A percentile compares a stretch with the other conserved stretches of the same genome.
Conservation (phyloP, 192 early-diverging fungal species). For the Linnemannia zychae region DNA sequence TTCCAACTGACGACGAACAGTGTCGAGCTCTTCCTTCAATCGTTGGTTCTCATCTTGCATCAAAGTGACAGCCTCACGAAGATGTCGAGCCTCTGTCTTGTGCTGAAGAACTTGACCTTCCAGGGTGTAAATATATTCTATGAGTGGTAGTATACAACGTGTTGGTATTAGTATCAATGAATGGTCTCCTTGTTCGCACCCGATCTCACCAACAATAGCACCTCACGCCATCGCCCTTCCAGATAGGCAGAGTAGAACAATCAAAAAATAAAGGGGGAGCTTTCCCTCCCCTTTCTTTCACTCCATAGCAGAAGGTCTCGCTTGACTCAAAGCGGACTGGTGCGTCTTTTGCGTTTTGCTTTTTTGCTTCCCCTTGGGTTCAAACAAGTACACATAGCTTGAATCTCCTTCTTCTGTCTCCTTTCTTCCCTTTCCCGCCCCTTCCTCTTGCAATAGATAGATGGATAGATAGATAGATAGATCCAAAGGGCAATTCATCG, state of each 20-base stretch:
- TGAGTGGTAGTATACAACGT: background rate
- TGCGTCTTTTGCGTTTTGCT: background rate
- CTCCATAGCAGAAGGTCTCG: background rate
- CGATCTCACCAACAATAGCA: background rate
- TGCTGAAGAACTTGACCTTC: conserved; percentile 53
- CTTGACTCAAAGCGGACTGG: background rate
- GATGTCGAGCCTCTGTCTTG: conserved; percentile 51
- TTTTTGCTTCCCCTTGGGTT: background rate
- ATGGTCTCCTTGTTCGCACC: background rate
- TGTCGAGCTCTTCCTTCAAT: conserved; percentile 41
- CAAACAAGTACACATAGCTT: background rate
- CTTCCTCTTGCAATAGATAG: background rate
- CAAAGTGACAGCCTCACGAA: conserved; percentile 54
- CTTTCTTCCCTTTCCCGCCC: background rate
- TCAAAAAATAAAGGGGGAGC: background rate
- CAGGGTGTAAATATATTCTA: conserved; percentile 54
- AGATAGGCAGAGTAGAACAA: background rate
- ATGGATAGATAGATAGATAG: background rate
- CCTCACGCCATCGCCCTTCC: background rate
- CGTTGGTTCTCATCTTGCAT: conserved; percentile 48
- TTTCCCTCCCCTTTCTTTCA: background rate
- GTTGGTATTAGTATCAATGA: background rate
- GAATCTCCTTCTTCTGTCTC: background rate
- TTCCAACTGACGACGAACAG: conserved; percentile 30
- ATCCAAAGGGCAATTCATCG: background rate